Evolutionary conservation across 1,284 basidiomycete species (phyloP).

Genomic region (Ustilago vetiveriae): DNA sequence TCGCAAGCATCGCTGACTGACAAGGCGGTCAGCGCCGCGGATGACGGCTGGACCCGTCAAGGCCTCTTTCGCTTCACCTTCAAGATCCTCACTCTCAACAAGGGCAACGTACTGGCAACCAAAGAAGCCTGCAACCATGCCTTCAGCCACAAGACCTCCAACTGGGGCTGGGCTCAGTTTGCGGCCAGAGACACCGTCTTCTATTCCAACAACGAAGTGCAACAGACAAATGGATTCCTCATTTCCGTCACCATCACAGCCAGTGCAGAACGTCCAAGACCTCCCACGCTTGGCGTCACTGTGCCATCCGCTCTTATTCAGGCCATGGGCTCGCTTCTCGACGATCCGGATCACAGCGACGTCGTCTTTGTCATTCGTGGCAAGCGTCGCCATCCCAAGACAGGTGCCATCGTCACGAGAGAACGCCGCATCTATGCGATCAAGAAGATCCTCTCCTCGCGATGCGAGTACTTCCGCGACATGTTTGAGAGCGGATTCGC

Average conservation of each 20-base stretch:
- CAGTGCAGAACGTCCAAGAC: slow-evolving; percentile 73
- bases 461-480: slow-evolving; percentile 67
- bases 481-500: slow-evolving; percentile 64
- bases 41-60: slow-evolving; percentile 81
- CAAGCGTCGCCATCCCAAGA: slow-evolving; percentile 30
- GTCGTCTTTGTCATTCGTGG: slow-evolving; percentile 54
- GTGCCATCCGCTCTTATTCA: slow-evolving; percentile 76
- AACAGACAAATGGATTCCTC: slow-evolving; percentile 74
- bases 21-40: slow-evolving; percentile 42
- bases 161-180: slow-evolving; percentile 73
- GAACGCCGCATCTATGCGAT: slow-evolving; percentile 66
- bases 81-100: slow-evolving; percentile 72
- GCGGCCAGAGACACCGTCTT: slow-evolving; percentile 79
- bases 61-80: slow-evolving; percentile 85
- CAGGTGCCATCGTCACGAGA: slow-evolving; percentile 31
- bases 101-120: slow-evolving; percentile 70
- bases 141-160: slow-evolving; percentile 77
- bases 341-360: slow-evolving; percentile 78
- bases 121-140: slow-evolving; percentile 81
- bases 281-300: slow-evolving; percentile 69
- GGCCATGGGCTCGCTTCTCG: slow-evolving; percentile 77
- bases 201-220: slow-evolving; percentile 73
- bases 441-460: slow-evolving; percentile 67
- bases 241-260: slow-evolving; percentile 82
- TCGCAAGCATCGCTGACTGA: slow-evolving; percentile 12